Base-by-base conservation (phyloP, 2,329 filamentous ascomycete species). In the Mariannaea sp. region DNA sequence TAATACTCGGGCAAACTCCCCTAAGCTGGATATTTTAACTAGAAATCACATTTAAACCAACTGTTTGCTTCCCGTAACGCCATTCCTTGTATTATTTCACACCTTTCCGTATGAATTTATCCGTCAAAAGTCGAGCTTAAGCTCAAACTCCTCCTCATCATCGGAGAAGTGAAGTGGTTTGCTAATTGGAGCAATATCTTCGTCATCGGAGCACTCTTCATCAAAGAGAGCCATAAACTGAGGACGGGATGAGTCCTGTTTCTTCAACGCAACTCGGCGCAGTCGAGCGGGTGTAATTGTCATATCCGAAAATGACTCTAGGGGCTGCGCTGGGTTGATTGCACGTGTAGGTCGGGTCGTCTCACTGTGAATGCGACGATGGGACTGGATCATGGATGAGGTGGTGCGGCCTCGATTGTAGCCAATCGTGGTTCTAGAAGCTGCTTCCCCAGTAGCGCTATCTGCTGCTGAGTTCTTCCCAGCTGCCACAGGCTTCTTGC, bases 381-480 rank as follows among this genome's bases (percentile, higher is more conserved):
- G 61, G 20, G 57, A 65, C 12, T 74, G 73, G 24, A 81, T 65
- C 35, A 79, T 70, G 0, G 77, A 77, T 1, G 77, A 79, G 4
- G 80, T 76, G 4, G 76, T 76, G 27, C 90, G 83, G 27, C 92
- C 92, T 70, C 88, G 90, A 50, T 83, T 89, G 69, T 96, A 96
- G 13, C 92, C 92, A 35, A 96, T 80, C 0, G 92, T 96, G 49
- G 85, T 92, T 58, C 86, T 84, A 2, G 92, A 96, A 5, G 85
- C 85, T 5, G 82, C 83, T 17, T 83, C 80, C 1, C 88, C 86
- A 9, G 81, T 77, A 7, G 80, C 80, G 58, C 84, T 82, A 40
- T 85, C 82, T 61, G 82, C 77, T 8, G 78, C 77, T 1, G 78
- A 72, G 41, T 72, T 68, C 55, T 80, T 80, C 7, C 76, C 62